Conservation (phyloP, 2,329 filamentous ascomycete genomes). For the Cytospora leucostoma region DNA sequence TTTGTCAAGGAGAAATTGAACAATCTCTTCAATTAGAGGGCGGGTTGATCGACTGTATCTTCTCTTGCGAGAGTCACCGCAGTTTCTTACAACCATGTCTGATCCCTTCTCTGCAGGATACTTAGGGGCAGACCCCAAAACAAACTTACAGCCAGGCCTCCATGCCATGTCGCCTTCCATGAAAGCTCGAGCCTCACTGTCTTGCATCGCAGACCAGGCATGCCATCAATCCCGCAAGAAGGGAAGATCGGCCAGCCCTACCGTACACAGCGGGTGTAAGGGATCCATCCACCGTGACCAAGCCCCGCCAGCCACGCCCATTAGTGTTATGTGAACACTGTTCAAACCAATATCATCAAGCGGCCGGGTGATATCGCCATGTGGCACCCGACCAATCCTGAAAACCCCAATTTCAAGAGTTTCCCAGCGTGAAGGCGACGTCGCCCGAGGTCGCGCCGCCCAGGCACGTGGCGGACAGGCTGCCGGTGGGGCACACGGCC, state of each 20-base stretch:
- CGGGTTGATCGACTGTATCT: not conserved
- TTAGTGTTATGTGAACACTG: not conserved
- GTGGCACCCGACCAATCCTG: too few species aligned
- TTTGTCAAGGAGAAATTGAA: not conserved
- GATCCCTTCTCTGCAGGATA: not conserved
- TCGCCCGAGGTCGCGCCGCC: conserved; percentile 51
- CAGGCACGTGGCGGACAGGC: conserved; percentile 48
- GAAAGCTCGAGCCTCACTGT: too few species aligned
- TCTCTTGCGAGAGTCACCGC: not conserved
- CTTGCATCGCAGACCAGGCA: not conserved
- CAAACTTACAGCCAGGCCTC: not conserved
- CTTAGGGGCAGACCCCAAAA: not conserved
- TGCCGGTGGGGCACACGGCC: conserved; percentile 52
- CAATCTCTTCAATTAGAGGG: not conserved
- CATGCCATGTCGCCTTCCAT: not conserved
- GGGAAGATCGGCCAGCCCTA: not conserved
- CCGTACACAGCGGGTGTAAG: not conserved
- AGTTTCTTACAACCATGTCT: not conserved
- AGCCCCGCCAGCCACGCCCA: not conserved
- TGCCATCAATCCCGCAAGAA: not conserved
- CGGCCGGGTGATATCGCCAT: too few species aligned
- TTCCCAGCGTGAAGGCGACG: conserved; percentile 45
- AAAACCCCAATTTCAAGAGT: conserved; percentile 27
- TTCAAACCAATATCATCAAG: too few species aligned
- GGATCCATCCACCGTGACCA: not conserved